Evolutionary conservation across 2,329 filamentous ascomycete species (phyloP).

Genomic region (Cladosporium sphaerospermum): DNA sequence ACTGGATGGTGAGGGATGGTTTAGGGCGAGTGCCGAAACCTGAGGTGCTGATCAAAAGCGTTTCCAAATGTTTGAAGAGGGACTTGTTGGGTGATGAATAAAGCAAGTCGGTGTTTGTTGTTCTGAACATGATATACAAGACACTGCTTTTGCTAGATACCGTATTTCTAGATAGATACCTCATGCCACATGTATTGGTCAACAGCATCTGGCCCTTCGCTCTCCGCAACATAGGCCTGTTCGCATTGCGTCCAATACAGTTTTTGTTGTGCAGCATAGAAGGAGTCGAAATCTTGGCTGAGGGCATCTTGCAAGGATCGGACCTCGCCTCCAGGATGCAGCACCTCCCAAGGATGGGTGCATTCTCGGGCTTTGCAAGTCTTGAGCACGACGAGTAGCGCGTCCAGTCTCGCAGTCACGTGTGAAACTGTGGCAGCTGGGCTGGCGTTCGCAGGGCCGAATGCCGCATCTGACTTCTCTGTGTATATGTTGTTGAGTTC

Average conservation of each 20-base stretch:
- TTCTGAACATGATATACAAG: too few relatives aligned
- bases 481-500: constrained; percentile 23
- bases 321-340: constrained; percentile 28
- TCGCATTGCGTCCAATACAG: constrained; percentile 51
- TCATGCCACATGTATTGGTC: constrained; percentile 14
- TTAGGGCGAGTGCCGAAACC: constrained; percentile 2
- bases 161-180: background rate
- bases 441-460: constrained; percentile 9
- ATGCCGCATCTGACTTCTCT: constrained; percentile 10
- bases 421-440: constrained; percentile 15
- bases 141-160: background rate
- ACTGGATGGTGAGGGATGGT: constrained; percentile 3
- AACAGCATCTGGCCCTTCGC: constrained; percentile 45
- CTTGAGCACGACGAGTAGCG: constrained; percentile 30
- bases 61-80: constrained; percentile 1
- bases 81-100: background rate
- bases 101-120: too few relatives aligned
- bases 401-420: constrained; percentile 25
- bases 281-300: constrained; percentile 23
- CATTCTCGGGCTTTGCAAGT: constrained; percentile 28
- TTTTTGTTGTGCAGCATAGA: constrained; percentile 31
- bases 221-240: constrained; percentile 49
- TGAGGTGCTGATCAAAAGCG: constrained; percentile 2
- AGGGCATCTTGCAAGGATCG: constrained; percentile 25
- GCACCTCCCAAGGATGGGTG: constrained; percentile 25